These are phyloP conservation scores for Bruguiera hainesii DNA, from an alignment of 441 rosid species.

Conservation along the genomic window DNA sequence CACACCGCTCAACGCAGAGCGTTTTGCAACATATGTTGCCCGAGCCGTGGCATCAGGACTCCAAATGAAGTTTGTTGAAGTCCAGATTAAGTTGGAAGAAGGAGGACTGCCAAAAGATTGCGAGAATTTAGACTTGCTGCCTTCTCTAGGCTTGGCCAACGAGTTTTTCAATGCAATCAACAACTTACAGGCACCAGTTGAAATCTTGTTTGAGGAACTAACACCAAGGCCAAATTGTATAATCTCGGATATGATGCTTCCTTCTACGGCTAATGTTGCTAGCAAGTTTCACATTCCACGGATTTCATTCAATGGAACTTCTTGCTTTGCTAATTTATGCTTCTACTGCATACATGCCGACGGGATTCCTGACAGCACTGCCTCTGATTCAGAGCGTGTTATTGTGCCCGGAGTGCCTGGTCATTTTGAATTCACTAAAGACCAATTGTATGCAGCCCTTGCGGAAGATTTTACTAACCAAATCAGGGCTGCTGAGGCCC, in stretches of 20 bases:
- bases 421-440: slow-evolving; percentile 8
- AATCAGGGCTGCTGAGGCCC: slow-evolving; percentile 14
- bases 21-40: slow-evolving; percentile 12
- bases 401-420: slow-evolving; percentile 29
- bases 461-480: neutral
- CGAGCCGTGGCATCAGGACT: slow-evolving; percentile 23
- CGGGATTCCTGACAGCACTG: slow-evolving; percentile 10
- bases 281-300: slow-evolving; percentile 30
- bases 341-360: neutral
- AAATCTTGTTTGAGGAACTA: slow-evolving; percentile 19
- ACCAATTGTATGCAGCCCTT: slow-evolving; percentile 12
- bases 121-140: slow-evolving; percentile 40
- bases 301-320: slow-evolving; percentile 30
- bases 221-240: slow-evolving; percentile 33
- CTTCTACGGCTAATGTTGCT: slow-evolving; percentile 27
- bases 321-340: slow-evolving; percentile 23
- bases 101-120: slow-evolving; percentile 35
- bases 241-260: slow-evolving; percentile 24
- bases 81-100: slow-evolving; percentile 24
- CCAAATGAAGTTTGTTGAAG: slow-evolving; percentile 20
- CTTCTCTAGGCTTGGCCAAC: neutral
- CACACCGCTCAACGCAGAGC: slow-evolving; percentile 34
- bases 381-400: slow-evolving; percentile 22
- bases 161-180: slow-evolving; percentile 17
- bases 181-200: slow-evolving; percentile 22